Evolutionary conservation across 2,329 filamentous ascomycete genomes (phyloP), one percentile per base, ranked within the genome.

Genomic region (Aspergillus aculeatinus): DNA sequence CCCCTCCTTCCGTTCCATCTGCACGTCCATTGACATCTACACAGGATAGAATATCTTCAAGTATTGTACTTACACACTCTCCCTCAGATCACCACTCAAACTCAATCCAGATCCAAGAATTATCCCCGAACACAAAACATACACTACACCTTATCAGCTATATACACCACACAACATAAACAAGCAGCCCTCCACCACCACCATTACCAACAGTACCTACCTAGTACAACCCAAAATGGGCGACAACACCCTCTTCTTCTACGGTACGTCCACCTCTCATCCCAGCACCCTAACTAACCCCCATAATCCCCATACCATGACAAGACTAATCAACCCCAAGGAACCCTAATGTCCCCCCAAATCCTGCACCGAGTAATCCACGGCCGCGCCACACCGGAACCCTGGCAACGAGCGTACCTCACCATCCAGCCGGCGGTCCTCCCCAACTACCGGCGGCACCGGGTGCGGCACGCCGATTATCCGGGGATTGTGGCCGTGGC

Each of bases 281-380:
- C 23, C 23, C 23, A 23, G 3, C 23, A 23, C 3, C 23, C 23
- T 6, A 42, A 3, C 39, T 19, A 5, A 16, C 12, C 2, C 16
- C 42, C 21, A 21, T 21, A 21, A 21, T 21, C 21, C 21, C 21
- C 21, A 21, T 21, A 21, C 39, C 12, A 35, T 31, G 31, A 23
- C 23, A 4, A 23, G 23, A 23, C 16, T 48, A 57, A 33, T 33
- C 59, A 19, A 56, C 11, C 44, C 19, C 27, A 33, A 82, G 78
- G 82, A 65, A 87, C 85, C 27, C 76, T 88, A 71, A 97, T 97
- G 92, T 90, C 89, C n/a, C 87, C 89, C 0, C 86, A 89, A 70
- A 88, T 98, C 69, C 91, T 98, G 67, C 89, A 90, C 78, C 89
- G 89, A 35, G 92, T 96, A 48, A 91, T 91, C 75, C 91, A 93